A percentile compares a stretch with the other conserved stretches of the same genome.
phyloP scores from a whole-genome alignment of 768 basidiomycete genomes.

The Guyanaporus albipodus region DNA sequence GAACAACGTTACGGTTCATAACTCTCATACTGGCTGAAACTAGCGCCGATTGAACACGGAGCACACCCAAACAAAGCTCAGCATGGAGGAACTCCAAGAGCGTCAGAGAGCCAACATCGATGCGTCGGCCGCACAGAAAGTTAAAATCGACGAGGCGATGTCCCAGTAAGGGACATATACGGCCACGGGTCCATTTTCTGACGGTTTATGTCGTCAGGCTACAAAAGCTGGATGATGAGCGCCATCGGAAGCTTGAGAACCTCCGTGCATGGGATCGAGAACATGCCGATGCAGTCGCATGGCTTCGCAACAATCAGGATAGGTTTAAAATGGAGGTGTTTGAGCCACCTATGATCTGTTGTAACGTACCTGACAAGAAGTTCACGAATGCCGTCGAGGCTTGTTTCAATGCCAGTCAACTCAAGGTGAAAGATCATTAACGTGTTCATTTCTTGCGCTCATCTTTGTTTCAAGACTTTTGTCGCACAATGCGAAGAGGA shows the following conservation, averaged over 20 bases:
- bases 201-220: slow-evolving; percentile 39
- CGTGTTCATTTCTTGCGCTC: neutral
- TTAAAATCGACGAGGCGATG: slow-evolving; percentile 30
- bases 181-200: neutral
- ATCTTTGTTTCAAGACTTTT: slow-evolving; percentile 55
- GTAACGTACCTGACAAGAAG: slow-evolving; percentile 59
- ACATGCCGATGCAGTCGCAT: slow-evolving; percentile 60
- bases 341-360: slow-evolving; percentile 75
- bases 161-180: slow-evolving; percentile 18
- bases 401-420: slow-evolving; percentile 52
- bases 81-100: slow-evolving; percentile 37
- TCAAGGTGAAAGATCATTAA: slow-evolving; percentile 50
- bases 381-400: slow-evolving; percentile 73
- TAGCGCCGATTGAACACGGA: slow-evolving; percentile 31
- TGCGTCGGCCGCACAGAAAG: slow-evolving; percentile 32
- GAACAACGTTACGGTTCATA: neutral
- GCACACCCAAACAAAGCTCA: slow-evolving; percentile 17
- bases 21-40: neutral
- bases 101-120: slow-evolving; percentile 36
- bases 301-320: slow-evolving; percentile 64
- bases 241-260: slow-evolving; percentile 54
- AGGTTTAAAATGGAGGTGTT: slow-evolving; percentile 79
- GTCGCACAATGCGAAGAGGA: slow-evolving; percentile 83
- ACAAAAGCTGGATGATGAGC: slow-evolving; percentile 48
- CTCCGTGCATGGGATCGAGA: slow-evolving; percentile 54